Percentiles rank a stretch among this genome's conserved stretches.
Evolutionary conservation across 2,329 filamentous ascomycete genomes (phyloP).

Genomic region (Amesomyces nigricolor): DNA sequence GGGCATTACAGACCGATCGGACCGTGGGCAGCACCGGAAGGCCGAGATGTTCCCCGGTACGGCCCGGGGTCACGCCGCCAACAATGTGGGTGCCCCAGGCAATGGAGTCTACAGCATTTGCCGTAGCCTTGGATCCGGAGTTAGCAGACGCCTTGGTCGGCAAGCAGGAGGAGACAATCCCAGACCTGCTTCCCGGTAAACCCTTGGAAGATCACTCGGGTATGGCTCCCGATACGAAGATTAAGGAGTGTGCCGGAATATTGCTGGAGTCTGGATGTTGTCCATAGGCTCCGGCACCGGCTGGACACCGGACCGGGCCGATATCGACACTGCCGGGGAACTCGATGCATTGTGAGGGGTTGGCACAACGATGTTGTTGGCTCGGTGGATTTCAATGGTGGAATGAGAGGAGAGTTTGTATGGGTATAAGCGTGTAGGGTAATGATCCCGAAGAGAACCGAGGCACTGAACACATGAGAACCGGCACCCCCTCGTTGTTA

Average conservation of each 20-base stretch:
- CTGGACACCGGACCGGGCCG: not conserved
- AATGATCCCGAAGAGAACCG: conserved; percentile 2
- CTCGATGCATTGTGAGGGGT: conserved; percentile 5
- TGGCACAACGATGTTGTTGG: not conserved
- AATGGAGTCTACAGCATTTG: conserved; percentile 70
- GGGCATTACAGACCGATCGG: conserved; percentile 39
- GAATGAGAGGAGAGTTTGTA: conserved; percentile 1
- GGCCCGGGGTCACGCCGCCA: conserved; percentile 68
- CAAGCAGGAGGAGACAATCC: conserved; percentile 4
- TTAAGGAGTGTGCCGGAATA: conserved; percentile 34
- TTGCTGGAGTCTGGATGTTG: conserved; percentile 16
- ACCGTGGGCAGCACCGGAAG: conserved; percentile 67
- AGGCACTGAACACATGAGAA: not conserved
- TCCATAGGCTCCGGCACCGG: conserved; percentile 22
- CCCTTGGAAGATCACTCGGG: conserved; percentile 39
- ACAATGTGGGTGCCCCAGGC: conserved; percentile 76
- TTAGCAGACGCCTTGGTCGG: not conserved
- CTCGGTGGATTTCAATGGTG: not conserved
- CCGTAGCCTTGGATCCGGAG: conserved; percentile 53
- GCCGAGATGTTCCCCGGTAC: conserved; percentile 65
- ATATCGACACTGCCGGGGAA: conserved; percentile 1
- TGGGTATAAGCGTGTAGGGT: not conserved
- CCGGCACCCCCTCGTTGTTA: not conserved
- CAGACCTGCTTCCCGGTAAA: conserved; percentile 35
- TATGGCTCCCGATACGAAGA: conserved; percentile 37